A percentile compares a stretch with the other conserved stretches of the same genome.
Conservation (phyloP, 768 basidiomycete species). For the Phanerodontia chrysosporium region DNA sequence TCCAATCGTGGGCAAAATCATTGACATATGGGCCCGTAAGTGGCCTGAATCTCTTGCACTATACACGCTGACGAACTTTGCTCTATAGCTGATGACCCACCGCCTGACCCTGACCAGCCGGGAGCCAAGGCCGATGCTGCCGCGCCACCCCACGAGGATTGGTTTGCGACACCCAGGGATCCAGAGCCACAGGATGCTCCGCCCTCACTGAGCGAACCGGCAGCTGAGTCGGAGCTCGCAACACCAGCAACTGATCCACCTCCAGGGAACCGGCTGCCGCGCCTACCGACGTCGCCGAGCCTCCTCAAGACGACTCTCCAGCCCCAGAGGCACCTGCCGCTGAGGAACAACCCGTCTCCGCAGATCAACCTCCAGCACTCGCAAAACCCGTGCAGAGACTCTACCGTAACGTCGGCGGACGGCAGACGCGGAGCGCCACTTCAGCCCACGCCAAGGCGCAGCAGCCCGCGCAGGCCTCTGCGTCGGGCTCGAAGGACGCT, state of each 20-base stretch:
- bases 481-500: not conserved
- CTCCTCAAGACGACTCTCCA: too few species aligned
- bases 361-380: not conserved
- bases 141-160: slow-evolving; percentile 16
- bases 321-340: not conserved
- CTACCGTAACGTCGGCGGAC: not conserved
- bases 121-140: too few species aligned
- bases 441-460: not conserved
- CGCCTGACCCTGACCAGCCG: too few species aligned
- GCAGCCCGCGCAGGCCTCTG: not conserved
- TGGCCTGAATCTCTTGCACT: not conserved
- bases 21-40: slow-evolving; percentile 43
- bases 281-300: not conserved
- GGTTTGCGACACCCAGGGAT: slow-evolving; percentile 28
- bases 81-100: too few species aligned
- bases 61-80: too few species aligned
- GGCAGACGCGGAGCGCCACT: not conserved
- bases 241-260: not conserved
- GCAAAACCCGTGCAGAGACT: too few species aligned
- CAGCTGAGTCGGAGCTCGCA: too few species aligned
- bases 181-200: not conserved
- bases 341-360: not conserved
- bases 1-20: slow-evolving; percentile 15
- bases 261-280: too few species aligned
- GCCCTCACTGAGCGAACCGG: too few species aligned